Base-by-base conservation (phyloP, 148 eudicot genomes). In the Euryodendron excelsum region DNA sequence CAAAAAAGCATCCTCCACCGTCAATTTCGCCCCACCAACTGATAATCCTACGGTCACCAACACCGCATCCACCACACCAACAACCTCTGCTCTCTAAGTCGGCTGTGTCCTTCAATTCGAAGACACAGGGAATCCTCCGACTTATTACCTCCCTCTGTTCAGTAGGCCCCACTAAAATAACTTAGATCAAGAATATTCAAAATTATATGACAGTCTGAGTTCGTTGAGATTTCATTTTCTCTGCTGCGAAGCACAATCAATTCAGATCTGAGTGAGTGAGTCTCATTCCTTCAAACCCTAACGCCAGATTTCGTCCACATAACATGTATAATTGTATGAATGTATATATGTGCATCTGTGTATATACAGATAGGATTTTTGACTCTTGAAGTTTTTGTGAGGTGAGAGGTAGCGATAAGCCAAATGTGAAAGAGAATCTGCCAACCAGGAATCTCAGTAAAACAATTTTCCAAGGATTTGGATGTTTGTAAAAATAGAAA, bases 351-450 rank as follows among this genome's bases (percentile, higher is more conserved):
- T 66, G 4, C 15, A 34, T 36, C 8, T 33, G 3, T 66, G 10
- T 66, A 36, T 34, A 18, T 37, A 20, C 21, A 20, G 45, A 66
- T 3, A 66, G 15, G 2, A 15, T 36, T 39, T 18, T 30, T 18
- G 1, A 33, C 3, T 2, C 5, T 52, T 17, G 14, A 30, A 17
- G 41, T 31, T 21, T 71, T 72, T 78, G 65, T 81, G 86, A 88
- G 93, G 90, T 80, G 81, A 69, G 78, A 82, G 82, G 79, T 75
- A 23, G 72, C 76, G 97, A 89, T 92, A 89, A 89, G 90, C 83
- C 63, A 83, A 86, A 86, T 87, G 97, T 89, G 97, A 80, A 83
- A 89, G 86, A 90, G 78, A 84, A 79, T 63, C 48, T 68, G 87
- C 97, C 97, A 90, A 63, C 85, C 78, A 80, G 31, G 67, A 76